phyloP scores from a whole-genome alignment of 2,329 filamentous ascomycete genomes.

The Penicillium concentricum region DNA sequence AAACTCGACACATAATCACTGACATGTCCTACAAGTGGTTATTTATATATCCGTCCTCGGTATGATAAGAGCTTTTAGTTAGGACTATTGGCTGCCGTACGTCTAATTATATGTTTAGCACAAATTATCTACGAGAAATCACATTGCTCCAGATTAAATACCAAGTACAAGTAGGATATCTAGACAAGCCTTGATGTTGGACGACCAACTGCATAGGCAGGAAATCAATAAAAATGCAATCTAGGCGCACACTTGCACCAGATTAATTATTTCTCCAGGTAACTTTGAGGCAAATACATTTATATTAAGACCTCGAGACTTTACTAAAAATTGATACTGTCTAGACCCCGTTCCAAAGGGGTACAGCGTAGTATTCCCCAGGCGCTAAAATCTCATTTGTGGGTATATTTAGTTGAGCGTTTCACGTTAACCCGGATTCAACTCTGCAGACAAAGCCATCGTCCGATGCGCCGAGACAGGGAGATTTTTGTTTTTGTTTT shows the following conservation, averaged over 20 bases:
- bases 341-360: neutral
- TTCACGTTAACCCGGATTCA: neutral
- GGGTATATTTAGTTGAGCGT: constrained; percentile 7
- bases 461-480: neutral
- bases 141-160: neutral
- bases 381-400: neutral
- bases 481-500: neutral
- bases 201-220: neutral
- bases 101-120: neutral
- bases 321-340: neutral
- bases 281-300: neutral
- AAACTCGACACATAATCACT: no score
- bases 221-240: neutral
- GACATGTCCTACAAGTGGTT: no score
- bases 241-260: neutral
- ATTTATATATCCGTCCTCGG: no score
- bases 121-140: neutral
- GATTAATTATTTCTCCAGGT: neutral
- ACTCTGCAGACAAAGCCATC: neutral
- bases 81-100: neutral
- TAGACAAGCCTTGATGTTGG: neutral
- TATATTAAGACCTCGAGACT: neutral
- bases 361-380: neutral
- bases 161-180: neutral
- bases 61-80: neutral